phyloP scores from a whole-genome alignment of 257 asterid species.

The Scutellaria minor region DNA sequence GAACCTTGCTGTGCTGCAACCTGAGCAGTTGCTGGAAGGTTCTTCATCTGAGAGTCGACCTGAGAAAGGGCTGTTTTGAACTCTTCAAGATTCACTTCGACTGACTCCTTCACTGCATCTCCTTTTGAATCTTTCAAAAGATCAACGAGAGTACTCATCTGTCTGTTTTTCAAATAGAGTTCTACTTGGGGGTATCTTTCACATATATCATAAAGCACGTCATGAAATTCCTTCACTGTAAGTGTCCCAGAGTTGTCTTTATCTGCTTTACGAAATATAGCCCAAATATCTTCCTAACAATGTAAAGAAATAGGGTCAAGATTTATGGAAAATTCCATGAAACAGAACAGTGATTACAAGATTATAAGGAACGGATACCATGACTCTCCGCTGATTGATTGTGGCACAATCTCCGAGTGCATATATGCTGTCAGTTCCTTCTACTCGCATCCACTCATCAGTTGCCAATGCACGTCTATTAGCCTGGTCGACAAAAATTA shows the following conservation, averaged over 20 bases:
- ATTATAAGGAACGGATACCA: slow-evolving; percentile 52
- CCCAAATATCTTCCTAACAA: slow-evolving; percentile 78
- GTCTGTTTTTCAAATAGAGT: slow-evolving; percentile 68
- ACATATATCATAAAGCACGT: slow-evolving; percentile 77
- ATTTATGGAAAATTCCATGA: slow-evolving; percentile 8
- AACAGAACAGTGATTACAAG: neutral
- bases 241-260: slow-evolving; percentile 90
- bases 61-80: slow-evolving; percentile 84
- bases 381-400: slow-evolving; percentile 87
- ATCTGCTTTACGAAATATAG: slow-evolving; percentile 85
- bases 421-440: slow-evolving; percentile 69
- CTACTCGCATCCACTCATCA: slow-evolving; percentile 95
- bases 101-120: slow-evolving; percentile 59
- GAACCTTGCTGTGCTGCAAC: slow-evolving; percentile 98
- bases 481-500: slow-evolving; percentile 47
- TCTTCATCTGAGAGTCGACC: slow-evolving; percentile 91
- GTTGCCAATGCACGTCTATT: slow-evolving; percentile 87
- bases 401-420: slow-evolving; percentile 97
- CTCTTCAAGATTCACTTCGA: slow-evolving; percentile 83
- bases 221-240: slow-evolving; percentile 86
- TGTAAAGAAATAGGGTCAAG: slow-evolving; percentile 5
- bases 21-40: slow-evolving; percentile 98
- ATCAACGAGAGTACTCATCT: slow-evolving; percentile 67
- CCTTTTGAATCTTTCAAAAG: slow-evolving; percentile 68
- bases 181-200: slow-evolving; percentile 92